These are phyloP conservation scores for Podila epicladia DNA, from an alignment of 192 early-diverging fungal genomes.

Conservation along the genomic window DNA sequence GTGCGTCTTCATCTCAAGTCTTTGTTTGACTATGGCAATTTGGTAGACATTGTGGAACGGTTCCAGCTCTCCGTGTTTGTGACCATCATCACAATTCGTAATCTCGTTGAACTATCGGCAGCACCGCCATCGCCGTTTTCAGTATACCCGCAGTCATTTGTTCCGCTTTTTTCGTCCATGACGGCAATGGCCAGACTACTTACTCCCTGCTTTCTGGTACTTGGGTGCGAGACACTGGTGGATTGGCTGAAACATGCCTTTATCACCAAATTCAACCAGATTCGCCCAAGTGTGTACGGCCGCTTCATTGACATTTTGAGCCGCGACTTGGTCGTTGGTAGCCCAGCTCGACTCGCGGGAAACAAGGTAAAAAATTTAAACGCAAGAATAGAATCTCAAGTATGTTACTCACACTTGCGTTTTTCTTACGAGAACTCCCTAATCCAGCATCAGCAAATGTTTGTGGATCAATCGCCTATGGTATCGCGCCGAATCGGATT, in stretches of 20 bases:
- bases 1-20: not conserved
- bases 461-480: constrained; percentile 76
- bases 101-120: constrained; percentile 86
- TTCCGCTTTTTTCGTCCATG: constrained; percentile 70
- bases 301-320: constrained; percentile 90
- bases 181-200: constrained; percentile 74
- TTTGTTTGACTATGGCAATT: not conserved
- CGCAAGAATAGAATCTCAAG: no score
- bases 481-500: constrained; percentile 86
- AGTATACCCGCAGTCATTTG: constrained; percentile 68
- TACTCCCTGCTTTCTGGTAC: constrained; percentile 87
- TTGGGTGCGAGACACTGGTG: constrained; percentile 89
- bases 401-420: no score
- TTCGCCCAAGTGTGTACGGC: constrained; percentile 87
- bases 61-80: constrained; percentile 92
- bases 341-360: constrained; percentile 53
- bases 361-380: constrained; percentile 35
- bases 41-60: constrained; percentile 92
- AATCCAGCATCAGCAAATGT: constrained; percentile 52
- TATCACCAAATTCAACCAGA: constrained; percentile 97
- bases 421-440: not conserved
- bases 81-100: constrained; percentile 89
- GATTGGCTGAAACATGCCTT: constrained; percentile 99
- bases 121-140: constrained; percentile 70
- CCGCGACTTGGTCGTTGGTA: constrained; percentile 80